Conservation (phyloP, 352 stramenopile species). For the Sclerospora graminicola region DNA sequence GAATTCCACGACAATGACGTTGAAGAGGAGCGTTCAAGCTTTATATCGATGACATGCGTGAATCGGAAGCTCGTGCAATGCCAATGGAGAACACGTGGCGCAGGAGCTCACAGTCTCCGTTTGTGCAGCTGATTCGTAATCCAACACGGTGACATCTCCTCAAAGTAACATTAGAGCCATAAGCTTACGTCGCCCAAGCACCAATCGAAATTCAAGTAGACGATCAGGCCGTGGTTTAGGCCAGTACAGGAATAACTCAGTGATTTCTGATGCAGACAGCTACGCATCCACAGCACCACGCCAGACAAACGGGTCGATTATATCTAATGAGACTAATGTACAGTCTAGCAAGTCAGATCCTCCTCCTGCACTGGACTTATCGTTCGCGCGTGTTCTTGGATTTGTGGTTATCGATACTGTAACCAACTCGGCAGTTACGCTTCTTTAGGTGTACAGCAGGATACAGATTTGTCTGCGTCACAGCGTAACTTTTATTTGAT, state of each 20-base stretch:
- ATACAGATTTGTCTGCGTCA: constrained; percentile 16
- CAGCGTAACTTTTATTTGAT: constrained; percentile 27
- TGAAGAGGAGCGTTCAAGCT: too few species aligned
- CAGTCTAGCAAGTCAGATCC: constrained; percentile 11
- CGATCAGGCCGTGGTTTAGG: constrained; percentile 12
- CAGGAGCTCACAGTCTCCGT: too few species aligned
- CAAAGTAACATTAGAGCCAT: too few species aligned
- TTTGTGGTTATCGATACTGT: constrained; percentile 2
- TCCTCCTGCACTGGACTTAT: constrained; percentile 5
- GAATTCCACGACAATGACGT: too few species aligned
- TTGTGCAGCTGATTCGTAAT: too few species aligned
- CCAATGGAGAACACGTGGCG: too few species aligned
- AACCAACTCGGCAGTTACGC: constrained; percentile 18
- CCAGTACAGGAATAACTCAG: constrained; percentile 18
- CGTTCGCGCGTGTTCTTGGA: constrained; percentile 6
- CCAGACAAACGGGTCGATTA: constrained; percentile 19
- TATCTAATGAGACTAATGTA: constrained; percentile 16
- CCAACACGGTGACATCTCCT: too few species aligned
- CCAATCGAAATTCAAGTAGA: constrained; percentile 26
- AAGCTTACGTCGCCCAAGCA: constrained; percentile 33
- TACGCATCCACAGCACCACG: constrained; percentile 21
- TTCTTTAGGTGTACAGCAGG: constrained; percentile 7
- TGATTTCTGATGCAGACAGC: constrained; percentile 23
- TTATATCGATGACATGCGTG: too few species aligned
- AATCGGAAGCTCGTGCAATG: too few species aligned